Percentiles rank a stretch among this genome's conserved stretches.
Conservation (phyloP, 805 yeast species). For the Starmerella potacharoeniae region DNA sequence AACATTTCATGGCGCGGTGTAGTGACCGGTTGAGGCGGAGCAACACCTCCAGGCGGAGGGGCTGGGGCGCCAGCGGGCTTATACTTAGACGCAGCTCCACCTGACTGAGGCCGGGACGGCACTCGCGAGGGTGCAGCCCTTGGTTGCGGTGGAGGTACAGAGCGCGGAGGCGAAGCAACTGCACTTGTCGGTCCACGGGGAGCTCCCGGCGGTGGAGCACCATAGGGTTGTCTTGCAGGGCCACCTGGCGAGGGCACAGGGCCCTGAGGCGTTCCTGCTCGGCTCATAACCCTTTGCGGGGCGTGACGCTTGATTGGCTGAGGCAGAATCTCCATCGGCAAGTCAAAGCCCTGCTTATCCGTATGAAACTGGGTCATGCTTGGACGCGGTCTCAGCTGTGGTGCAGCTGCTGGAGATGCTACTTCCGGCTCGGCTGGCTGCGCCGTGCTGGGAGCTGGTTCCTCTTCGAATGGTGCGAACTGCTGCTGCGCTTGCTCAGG, state of each 20-base stretch:
- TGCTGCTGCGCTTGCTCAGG: too few relatives aligned
- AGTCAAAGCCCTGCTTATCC: constrained; percentile 26
- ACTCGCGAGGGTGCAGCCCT: constrained; percentile 1
- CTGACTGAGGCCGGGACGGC: not conserved
- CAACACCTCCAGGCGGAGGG: not conserved
- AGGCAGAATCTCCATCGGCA: constrained; percentile 28
- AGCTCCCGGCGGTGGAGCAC: not conserved
- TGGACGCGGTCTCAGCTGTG: constrained; percentile 4
- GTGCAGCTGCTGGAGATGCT: not conserved
- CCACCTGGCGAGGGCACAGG: not conserved
- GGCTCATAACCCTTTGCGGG: constrained; percentile 5
- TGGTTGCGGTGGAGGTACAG: not conserved
- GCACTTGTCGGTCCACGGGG: not conserved
- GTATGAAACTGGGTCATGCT: constrained; percentile 22
- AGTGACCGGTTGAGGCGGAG: not conserved
- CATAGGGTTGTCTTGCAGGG: not conserved
- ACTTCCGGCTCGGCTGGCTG: not conserved
- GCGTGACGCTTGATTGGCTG: constrained; percentile 21
- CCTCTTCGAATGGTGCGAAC: not conserved
- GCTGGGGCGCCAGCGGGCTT: not conserved
- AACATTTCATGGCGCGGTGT: not conserved
- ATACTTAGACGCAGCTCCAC: constrained; percentile 2
- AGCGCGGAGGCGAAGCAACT: constrained; percentile 5
- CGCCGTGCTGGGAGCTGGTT: not conserved
- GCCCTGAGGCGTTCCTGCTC: constrained; percentile 4